Base-by-base conservation (phyloP, 352 stramenopile species). In the Globisporangium splendens region DNA sequence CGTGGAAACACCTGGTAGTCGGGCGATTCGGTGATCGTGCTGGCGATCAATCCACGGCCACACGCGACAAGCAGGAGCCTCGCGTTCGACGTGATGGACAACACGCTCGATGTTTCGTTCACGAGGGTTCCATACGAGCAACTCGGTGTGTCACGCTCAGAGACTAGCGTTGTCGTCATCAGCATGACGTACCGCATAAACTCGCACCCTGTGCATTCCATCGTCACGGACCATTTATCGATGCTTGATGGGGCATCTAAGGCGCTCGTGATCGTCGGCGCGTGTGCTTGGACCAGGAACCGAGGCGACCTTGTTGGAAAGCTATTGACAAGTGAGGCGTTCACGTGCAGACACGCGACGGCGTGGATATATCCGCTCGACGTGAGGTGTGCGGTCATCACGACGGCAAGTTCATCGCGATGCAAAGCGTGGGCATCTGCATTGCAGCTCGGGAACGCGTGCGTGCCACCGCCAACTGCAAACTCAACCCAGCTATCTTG, bases 281-380 rank as follows among this genome's bases (percentile, higher is more conserved):
- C 22, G n/a, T 47, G 28, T 2, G 74, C 75, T 68, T 73, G 64
- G 3, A 88, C 73, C n/a, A 76, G 52, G 39, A 85, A 69, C 0
- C 72, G 64, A 35, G 62, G 24, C 1, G 78, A 88, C 3, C 78
- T 67, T 0, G 69, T 67, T 0, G 74, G 68, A 20, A 82, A 88
- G 55, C 78, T 88, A 44, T 63, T 83, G 8, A 81, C 59, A 12
- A 78, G 56, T 6, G 65, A 55, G 1, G 18, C 39, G 31, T 72
- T 62, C 15, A 75, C 59, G 10, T 58, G 41, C 3, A 86, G 39
- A 61, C 79, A 89, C 7, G 70, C 77, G 2, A 86, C 47, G 6
- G 76, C 76, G 47, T 89, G 76, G 11, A 89, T 58, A 54, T 89
- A 89, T 1, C 76, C 72, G 28, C 66, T 86, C 24, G 48, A 46